These are phyloP conservation scores for Tetrapyrgos nigripes DNA, from an alignment of 1,284 basidiomycete species.

Conservation along the genomic window DNA sequence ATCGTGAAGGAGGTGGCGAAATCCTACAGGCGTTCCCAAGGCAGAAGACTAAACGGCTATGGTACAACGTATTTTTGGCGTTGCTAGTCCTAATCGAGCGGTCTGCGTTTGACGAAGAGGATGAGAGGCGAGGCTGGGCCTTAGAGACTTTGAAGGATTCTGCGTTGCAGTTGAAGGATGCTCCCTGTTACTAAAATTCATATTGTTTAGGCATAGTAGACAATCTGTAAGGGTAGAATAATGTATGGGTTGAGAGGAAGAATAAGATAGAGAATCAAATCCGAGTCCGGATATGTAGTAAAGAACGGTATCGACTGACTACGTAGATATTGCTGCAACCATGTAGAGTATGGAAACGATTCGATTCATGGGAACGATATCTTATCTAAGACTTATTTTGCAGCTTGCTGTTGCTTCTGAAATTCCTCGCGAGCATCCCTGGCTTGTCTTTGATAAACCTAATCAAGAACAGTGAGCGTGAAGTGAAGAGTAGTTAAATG, in stretches of 20 bases:
- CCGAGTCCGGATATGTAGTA: too few relatives aligned
- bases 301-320: too few relatives aligned
- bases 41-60: slow-evolving; percentile 70
- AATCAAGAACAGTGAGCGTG: not conserved
- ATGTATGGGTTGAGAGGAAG: too few relatives aligned
- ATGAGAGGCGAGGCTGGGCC: slow-evolving; percentile 50
- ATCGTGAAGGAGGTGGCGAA: slow-evolving; percentile 51
- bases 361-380: too few relatives aligned
- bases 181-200: slow-evolving; percentile 48
- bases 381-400: too few relatives aligned
- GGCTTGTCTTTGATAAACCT: not conserved
- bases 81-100: slow-evolving; percentile 54
- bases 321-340: too few relatives aligned
- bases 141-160: slow-evolving; percentile 41
- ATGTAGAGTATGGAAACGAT: too few relatives aligned
- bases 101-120: slow-evolving; percentile 24
- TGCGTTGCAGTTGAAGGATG: slow-evolving; percentile 48
- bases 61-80: slow-evolving; percentile 75
- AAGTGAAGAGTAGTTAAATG: not conserved
- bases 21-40: slow-evolving; percentile 56
- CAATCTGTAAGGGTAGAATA: not conserved
- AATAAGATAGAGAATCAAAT: too few relatives aligned
- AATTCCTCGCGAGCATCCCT: not conserved
- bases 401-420: not conserved
- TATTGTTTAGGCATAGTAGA: not conserved